Evolutionary conservation across 2,329 filamentous ascomycete species (phyloP), one percentile per base, ranked within the genome.

Genomic region (Albifimbria verrucaria): DNA sequence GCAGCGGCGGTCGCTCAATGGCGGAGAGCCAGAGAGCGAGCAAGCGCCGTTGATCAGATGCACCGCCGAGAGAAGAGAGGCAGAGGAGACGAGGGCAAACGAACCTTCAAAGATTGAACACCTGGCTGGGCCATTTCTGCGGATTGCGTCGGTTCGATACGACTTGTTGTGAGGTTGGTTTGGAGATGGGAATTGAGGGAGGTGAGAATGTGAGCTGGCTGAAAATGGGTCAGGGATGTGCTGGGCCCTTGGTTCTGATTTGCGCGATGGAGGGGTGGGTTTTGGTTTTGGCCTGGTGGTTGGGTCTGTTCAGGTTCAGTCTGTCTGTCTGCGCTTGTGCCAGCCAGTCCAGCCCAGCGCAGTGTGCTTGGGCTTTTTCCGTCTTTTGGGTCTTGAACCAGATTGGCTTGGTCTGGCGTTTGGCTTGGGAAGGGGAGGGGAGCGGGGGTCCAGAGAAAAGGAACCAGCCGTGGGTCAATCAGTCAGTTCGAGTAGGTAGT

Each of bases 41-140:
- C n/a, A n/a, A n/a, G n/a, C n/a, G n/a, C n/a, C n/a, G n/a, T n/a
- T n/a, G n/a, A n/a, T n/a, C n/a, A n/a, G n/a, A n/a, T n/a, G n/a
- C n/a, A n/a, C n/a, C n/a, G 21, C 3, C 17, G 15, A 46, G 22
- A 3, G 12, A 21, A 15, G 43, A 20, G 45, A 6, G 24, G 45
- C 12, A 2, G 21, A 24, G 9, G 20, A n/a, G 39, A 17, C 43
- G 52, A 48, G 48, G 56, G 60, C 48, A 53, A 49, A 71, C 78
- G 62, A 78, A 94, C 91, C 90, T 96, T 96, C 70, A 96, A 78
- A 64, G 90, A 95, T 78, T 95, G 90, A 68, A 92, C 93, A 67
- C 89, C 89, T 57, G 87, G 88, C 73, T 88, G 86, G 67, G 89
- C 88, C 82, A 93, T 93, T 80, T 84, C 49, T 57, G 49, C 49